Evolutionary conservation across 305 asterid species (phyloP), one percentile per base, ranked within the genome.

Genomic region (Fraxinus xanthoxyloides): DNA sequence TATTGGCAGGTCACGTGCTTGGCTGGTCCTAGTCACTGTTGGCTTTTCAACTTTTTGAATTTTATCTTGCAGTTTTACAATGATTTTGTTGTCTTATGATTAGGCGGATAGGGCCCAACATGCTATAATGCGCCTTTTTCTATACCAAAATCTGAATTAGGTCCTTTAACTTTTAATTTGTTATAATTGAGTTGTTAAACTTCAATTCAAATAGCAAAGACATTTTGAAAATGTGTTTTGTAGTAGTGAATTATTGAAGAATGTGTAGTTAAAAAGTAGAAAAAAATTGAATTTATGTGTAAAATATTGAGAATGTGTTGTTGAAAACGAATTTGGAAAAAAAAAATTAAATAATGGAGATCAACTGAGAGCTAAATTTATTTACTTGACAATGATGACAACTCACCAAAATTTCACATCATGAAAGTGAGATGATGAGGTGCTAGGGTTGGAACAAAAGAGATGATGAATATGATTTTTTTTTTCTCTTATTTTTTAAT

Each of bases 1-100:
- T 75, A 79, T 90, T 90, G 89, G 88, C 96, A 92, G 95, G 85
- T 90, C 98, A 94, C 97, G 95, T 94, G 97, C 91, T 86, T 88
- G 90, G 80, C 88, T 90, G 90, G 97, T 94, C 97, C 86, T 36
- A 34, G 83, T 88, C 87, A 72, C 87, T 85, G 92, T 88, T 90
- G 84, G 83, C 9, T 36, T 36, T 36, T 7, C 43, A 36, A 7
- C 43, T 36, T 5, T 36, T 32, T 32, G 35, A 32, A 32, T 32
- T 32, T 32, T 32, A 32, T 32, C 35, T 32, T 32, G 35, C 35
- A 32, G 35, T 32, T 32, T 32, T 32, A 32, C 35, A 32, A 32
- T 32, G 35, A 32, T 32, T 32, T 32, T 32, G 35, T 32, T 85
- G 80, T 80, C 85, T 81, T 72, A 88, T 84, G 86, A 54, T 80